Evolutionary conservation across 306 rosid genomes (phyloP).

Genomic region (Citrullus amarus): DNA sequence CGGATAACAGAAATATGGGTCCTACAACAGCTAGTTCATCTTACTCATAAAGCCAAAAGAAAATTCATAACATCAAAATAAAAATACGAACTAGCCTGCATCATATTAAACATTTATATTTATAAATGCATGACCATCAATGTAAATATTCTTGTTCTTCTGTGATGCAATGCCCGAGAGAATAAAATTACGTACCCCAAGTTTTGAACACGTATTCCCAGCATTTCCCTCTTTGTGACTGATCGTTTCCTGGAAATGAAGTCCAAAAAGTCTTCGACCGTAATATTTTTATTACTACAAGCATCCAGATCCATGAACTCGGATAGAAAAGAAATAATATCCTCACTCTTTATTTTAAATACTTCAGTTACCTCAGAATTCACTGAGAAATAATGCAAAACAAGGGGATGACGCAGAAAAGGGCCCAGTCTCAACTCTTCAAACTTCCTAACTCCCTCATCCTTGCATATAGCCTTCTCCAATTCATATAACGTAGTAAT

Average conservation of each 20-base stretch:
- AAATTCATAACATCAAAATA: neutral
- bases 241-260: constrained; percentile 46
- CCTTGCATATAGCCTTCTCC: constrained; percentile 62
- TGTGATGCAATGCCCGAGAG: neutral
- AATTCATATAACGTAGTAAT: constrained; percentile 64
- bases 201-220: constrained; percentile 62
- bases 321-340: constrained; percentile 32
- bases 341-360: constrained; percentile 46
- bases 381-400: constrained; percentile 59
- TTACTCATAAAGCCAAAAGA: neutral
- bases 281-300: constrained; percentile 19
- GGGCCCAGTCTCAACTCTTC: constrained; percentile 79
- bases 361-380: constrained; percentile 35
- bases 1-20: constrained; percentile 36
- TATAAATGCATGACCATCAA: neutral
- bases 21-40: constrained; percentile 22
- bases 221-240: constrained; percentile 47
- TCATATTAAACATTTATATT: neutral
- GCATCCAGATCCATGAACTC: constrained; percentile 21
- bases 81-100: constrained; percentile 2
- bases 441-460: constrained; percentile 57
- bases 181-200: constrained; percentile 53
- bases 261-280: constrained; percentile 51
- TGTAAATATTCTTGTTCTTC: neutral
- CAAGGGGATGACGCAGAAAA: constrained; percentile 59